Percentiles rank a stretch among this genome's conserved stretches.
Conservation (phyloP, 352 stramenopile genomes). For the Phytophthora tubulina region DNA sequence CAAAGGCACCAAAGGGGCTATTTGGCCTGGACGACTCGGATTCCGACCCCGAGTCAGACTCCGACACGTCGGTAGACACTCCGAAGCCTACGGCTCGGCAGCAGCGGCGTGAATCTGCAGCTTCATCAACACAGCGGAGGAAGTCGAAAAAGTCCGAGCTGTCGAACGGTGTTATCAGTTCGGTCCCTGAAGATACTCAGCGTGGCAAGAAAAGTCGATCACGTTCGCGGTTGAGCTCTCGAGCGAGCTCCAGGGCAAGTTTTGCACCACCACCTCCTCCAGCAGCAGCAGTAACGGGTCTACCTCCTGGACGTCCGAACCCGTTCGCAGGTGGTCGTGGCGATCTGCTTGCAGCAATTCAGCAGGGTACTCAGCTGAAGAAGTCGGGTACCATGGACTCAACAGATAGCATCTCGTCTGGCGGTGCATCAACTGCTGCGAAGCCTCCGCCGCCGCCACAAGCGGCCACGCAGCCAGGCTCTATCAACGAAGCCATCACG, state of each 20-base stretch:
- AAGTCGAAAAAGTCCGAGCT: slow-evolving; percentile 41
- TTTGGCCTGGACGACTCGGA: slow-evolving; percentile 68
- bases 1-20: slow-evolving; percentile 48
- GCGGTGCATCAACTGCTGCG: slow-evolving; percentile 24
- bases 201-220: slow-evolving; percentile 40
- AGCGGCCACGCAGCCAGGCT: slow-evolving; percentile 53
- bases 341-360: slow-evolving; percentile 83
- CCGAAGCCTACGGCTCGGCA: slow-evolving; percentile 27
- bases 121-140: slow-evolving; percentile 31
- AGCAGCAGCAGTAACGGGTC: slow-evolving; percentile 43
- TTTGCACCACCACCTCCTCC: slow-evolving; percentile 32
- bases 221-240: slow-evolving; percentile 41
- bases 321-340: slow-evolving; percentile 72
- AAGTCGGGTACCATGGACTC: slow-evolving; percentile 36
- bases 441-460: slow-evolving; percentile 37
- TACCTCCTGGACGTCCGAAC: slow-evolving; percentile 71
- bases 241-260: slow-evolving; percentile 50
- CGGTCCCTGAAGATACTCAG: slow-evolving; percentile 13
- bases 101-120: slow-evolving; percentile 34
- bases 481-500: slow-evolving; percentile 83
- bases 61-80: slow-evolving; percentile 51
- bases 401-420: slow-evolving; percentile 11
- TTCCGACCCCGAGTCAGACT: slow-evolving; percentile 64
- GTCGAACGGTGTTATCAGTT: slow-evolving; percentile 36
- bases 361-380: slow-evolving; percentile 68